These are phyloP conservation scores for Ustilago tritici DNA, from an alignment of 1,284 basidiomycete species.

Conservation along the genomic window DNA sequence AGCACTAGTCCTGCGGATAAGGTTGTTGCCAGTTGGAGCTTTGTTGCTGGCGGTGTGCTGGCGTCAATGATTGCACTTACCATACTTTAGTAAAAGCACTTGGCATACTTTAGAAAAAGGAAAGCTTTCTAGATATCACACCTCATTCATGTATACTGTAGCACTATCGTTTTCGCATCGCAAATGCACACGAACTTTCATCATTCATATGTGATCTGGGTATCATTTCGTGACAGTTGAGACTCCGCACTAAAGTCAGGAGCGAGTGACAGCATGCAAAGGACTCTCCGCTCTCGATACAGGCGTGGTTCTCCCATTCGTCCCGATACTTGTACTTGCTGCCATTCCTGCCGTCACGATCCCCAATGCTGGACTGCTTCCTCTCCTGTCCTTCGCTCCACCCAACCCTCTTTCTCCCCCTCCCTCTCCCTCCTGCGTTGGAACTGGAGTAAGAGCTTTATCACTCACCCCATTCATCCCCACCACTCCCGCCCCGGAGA, in stretches of 20 bases:
- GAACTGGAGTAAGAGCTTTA: constrained; percentile 17
- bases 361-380: constrained; percentile 11
- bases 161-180: constrained; percentile 5
- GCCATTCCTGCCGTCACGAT: background rate
- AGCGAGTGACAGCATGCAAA: constrained; percentile 7
- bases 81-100: background rate
- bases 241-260: background rate
- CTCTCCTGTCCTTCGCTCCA: constrained; percentile 4
- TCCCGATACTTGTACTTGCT: background rate
- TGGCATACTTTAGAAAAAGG: background rate
- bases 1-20: constrained; percentile 24
- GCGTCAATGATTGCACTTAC: constrained; percentile 5
- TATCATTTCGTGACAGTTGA: background rate
- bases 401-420: background rate
- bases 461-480: background rate
- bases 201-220: background rate
- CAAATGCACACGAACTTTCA: background rate
- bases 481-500: background rate
- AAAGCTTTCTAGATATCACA: background rate
- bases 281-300: constrained; percentile 16
- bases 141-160: constrained; percentile 2
- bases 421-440: constrained; percentile 15
- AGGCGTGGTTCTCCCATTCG: constrained; percentile 3
- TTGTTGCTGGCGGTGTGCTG: background rate
- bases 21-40: background rate